Conservation (phyloP, 768 basidiomycete species). For the Pleurotus ostreatus region DNA sequence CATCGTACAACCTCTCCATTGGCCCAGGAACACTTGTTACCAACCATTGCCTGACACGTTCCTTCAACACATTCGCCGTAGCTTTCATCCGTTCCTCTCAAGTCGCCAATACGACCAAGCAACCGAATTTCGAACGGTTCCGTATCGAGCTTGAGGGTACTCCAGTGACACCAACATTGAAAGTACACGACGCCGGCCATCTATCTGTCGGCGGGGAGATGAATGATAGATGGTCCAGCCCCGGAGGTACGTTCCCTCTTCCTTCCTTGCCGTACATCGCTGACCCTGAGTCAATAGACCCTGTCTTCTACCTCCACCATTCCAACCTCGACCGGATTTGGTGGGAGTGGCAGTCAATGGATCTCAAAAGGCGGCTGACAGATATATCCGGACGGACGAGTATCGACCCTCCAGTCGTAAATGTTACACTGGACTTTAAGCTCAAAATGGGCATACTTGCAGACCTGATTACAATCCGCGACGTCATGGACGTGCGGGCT, state of each 20-base stretch:
- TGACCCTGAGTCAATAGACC: slow-evolving; percentile 20
- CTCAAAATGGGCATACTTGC: slow-evolving; percentile 23
- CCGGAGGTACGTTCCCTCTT: slow-evolving; percentile 25
- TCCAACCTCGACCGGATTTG: slow-evolving; percentile 36
- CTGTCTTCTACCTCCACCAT: slow-evolving; percentile 37
- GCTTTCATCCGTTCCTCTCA: slow-evolving; percentile 15
- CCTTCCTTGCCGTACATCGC: neutral
- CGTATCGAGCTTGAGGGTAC: slow-evolving; percentile 31
- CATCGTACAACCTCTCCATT: slow-evolving; percentile 25
- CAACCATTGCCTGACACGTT: slow-evolving; percentile 30
- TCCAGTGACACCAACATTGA: slow-evolving; percentile 20
- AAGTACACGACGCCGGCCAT: slow-evolving; percentile 33
- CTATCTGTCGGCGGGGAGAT: slow-evolving; percentile 29
- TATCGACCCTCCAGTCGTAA: slow-evolving; percentile 20
- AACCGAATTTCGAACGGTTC: slow-evolving; percentile 28
- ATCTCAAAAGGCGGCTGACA: slow-evolving; percentile 21
- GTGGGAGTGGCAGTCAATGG: slow-evolving; percentile 32
- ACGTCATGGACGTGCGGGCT: slow-evolving; percentile 26
- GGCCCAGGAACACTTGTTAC: slow-evolving; percentile 30
- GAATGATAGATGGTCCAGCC: slow-evolving; percentile 31
- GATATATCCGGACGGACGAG: slow-evolving; percentile 32
- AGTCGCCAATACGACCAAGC: slow-evolving; percentile 18
- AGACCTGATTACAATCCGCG: slow-evolving; percentile 22
- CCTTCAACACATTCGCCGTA: slow-evolving; percentile 19
- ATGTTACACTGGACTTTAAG: slow-evolving; percentile 28